phyloP scores from a whole-genome alignment of 352 stramenopile species.

The Peronospora destructor region DNA sequence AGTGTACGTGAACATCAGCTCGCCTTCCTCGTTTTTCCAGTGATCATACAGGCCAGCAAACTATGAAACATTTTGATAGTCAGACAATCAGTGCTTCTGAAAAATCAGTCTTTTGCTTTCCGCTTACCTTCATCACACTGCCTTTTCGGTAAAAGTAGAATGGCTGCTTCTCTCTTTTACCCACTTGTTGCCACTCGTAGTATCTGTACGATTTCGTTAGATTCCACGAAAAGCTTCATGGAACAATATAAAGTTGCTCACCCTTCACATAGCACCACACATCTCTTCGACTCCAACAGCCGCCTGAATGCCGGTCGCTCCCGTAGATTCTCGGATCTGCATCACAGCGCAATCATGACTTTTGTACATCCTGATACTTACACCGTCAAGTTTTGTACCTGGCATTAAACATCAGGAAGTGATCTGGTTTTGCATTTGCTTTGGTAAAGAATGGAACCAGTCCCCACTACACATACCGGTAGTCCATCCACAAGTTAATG shows the following conservation, averaged over 20 bases:
- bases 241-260: slow-evolving; percentile 7
- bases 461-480: slow-evolving; percentile 44
- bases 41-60: slow-evolving; percentile 84
- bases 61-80: slow-evolving; percentile 20
- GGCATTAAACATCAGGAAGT: slow-evolving; percentile 86
- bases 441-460: slow-evolving; percentile 82
- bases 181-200: slow-evolving; percentile 88
- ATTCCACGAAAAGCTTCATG: background rate
- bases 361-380: background rate
- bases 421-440: slow-evolving; percentile 57
- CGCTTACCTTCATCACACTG: slow-evolving; percentile 43
- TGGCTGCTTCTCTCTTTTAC: slow-evolving; percentile 84
- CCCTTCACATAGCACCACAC: slow-evolving; percentile 81
- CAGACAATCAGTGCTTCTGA: background rate
- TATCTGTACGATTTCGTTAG: slow-evolving; percentile 35
- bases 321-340: slow-evolving; percentile 59
- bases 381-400: slow-evolving; percentile 33
- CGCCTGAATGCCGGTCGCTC: slow-evolving; percentile 70
- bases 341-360: slow-evolving; percentile 3
- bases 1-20: slow-evolving; percentile 74
- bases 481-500: slow-evolving; percentile 5
- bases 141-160: slow-evolving; percentile 77
- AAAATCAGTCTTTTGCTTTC: background rate
- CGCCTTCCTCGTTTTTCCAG: slow-evolving; percentile 60
- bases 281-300: slow-evolving; percentile 65